Base-by-base conservation (phyloP, 164 flowering plant species). In the Kingdonia uniflora region DNA sequence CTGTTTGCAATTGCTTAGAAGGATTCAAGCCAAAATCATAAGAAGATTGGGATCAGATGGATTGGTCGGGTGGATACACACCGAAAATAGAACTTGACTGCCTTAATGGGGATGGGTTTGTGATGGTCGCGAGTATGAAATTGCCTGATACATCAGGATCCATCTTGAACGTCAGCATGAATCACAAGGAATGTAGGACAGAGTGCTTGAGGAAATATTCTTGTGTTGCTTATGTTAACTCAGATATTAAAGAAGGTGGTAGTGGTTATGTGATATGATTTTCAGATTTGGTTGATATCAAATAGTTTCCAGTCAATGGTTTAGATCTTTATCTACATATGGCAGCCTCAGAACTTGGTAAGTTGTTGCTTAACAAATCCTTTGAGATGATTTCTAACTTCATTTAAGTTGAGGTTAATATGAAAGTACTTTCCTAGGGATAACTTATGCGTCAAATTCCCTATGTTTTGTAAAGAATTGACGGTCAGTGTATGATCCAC, bases 1-100 rank as follows among this genome's bases (percentile, higher is more conserved):
- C 74, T 0, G 22, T 24, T 4, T 79, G 84, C 24, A 51, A 22
- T 19, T 74, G 84, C 54, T 56, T 79, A 56, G 12, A 43, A 1
- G 76, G 79, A 10, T 79, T 66, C 60, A 33, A 8, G 24, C 84
- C 84, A 1, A 70, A 58, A 38, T 43, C 14, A 3, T 8, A 29
- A 16, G 3, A 19, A 14, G 49, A 42, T 6, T 59, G 62, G 62
- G 25, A 33, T n/a, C n/a, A n/a, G 20, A 2, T 25, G 8, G 29
- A 45, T 25, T 51, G 62, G 67, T 48, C 71, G 0, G 35, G 26
- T 16, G 71, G 74, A 4, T 70, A 71, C 24, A 53, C 53, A 25
- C 14, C 56, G 21, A 54, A 5, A 19, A 37, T 33, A 1, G 14
- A 22, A 6, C 24, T 54, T 51, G 23, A 23, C 15, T 70, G 58